Conservation (phyloP, 2,329 filamentous ascomycete species). For the Aspergillus oerlinghausenensis region DNA sequence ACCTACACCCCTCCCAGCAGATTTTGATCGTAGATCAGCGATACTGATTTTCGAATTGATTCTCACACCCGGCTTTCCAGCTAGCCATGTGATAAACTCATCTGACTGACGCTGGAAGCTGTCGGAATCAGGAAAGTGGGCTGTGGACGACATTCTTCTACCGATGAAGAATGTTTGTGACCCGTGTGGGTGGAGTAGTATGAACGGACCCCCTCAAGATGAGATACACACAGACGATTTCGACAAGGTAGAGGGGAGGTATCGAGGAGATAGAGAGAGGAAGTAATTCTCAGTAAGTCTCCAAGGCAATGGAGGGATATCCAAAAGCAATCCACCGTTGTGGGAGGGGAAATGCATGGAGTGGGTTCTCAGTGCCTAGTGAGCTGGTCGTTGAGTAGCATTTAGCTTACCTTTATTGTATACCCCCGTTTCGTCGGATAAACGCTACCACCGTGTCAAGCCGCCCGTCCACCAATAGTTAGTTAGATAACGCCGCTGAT, state of each 20-base stretch:
- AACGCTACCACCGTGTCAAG: constrained; percentile 17
- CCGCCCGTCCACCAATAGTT: constrained; percentile 18
- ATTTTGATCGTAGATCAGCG: constrained; percentile 52
- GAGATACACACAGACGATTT: background rate
- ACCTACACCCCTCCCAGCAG: constrained; percentile 61
- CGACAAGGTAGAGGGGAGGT: too few species aligned
- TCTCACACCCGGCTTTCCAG: constrained; percentile 45
- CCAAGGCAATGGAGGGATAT: background rate
- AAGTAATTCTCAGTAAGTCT: background rate
- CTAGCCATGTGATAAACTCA: constrained; percentile 56
- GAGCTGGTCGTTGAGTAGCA: constrained; percentile 7
- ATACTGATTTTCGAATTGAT: constrained; percentile 57
- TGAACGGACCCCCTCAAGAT: background rate
- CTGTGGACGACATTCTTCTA: constrained; percentile 30
- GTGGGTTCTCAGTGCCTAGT: constrained; percentile 1
- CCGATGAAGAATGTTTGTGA: constrained; percentile 3
- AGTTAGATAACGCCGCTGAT: constrained; percentile 24
- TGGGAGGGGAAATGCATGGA: constrained; percentile 10
- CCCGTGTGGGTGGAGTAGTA: background rate
- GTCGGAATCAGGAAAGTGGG: constrained; percentile 31
- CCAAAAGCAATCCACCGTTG: background rate
- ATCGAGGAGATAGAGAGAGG: background rate
- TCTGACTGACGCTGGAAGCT: constrained; percentile 45
- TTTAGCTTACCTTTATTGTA: constrained; percentile 8
- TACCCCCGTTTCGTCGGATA: constrained; percentile 22